A percentile compares a stretch with the other conserved stretches of the same genome.
Conservation (phyloP, 1,284 basidiomycete genomes). For the Ceratobasidium sp. region DNA sequence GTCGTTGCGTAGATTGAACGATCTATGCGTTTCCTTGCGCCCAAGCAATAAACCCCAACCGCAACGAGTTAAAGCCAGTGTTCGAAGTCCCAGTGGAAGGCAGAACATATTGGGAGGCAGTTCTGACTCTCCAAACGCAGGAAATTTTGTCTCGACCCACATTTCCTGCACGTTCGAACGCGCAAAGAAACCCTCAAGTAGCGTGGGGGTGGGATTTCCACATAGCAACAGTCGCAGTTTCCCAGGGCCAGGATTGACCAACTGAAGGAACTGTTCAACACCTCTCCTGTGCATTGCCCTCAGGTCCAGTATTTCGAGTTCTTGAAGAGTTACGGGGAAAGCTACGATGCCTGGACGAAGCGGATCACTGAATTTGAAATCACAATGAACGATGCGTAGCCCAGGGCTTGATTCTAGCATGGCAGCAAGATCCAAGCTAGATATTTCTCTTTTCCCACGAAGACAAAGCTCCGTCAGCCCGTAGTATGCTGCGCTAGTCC, state of each 20-base stretch:
- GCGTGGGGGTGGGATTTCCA: neutral
- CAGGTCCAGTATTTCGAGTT: neutral
- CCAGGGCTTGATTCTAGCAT: neutral
- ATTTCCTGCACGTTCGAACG: neutral
- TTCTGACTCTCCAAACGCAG: too few relatives aligned
- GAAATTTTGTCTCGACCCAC: neutral
- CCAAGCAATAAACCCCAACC: too few relatives aligned
- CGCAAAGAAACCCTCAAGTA: neutral
- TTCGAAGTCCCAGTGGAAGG: too few relatives aligned
- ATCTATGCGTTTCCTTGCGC: too few relatives aligned
- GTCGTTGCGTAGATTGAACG: too few relatives aligned
- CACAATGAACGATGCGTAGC: neutral
- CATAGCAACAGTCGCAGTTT: neutral
- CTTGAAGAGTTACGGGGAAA: neutral
- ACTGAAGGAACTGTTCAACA: neutral
- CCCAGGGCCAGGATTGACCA: neutral
- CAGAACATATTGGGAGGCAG: too few relatives aligned
- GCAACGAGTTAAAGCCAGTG: too few relatives aligned
- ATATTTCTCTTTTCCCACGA: neutral
- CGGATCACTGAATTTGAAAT: neutral
- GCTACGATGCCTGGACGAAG: neutral
- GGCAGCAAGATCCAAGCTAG: neutral
- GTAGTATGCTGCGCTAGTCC: neutral
- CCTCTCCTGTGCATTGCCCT: neutral
- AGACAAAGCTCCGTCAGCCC: constrained; percentile 1